Conservation (phyloP, 768 basidiomycete genomes). For the Coprinellus micaceus region DNA sequence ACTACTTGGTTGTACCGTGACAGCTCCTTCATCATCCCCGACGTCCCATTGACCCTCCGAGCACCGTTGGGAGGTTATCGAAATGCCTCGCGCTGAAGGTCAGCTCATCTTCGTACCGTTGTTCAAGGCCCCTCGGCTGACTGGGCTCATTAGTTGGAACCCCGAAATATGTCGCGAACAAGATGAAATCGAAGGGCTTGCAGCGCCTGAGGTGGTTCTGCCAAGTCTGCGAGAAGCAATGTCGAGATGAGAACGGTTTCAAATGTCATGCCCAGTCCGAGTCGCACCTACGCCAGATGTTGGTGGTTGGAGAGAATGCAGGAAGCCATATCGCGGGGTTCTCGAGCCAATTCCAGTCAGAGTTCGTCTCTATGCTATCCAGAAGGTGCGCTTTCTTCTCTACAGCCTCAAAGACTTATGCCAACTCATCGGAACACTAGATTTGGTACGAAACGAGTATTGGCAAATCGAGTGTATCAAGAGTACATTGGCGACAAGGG, state of each 20-base stretch:
- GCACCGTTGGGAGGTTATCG: constrained; percentile 6
- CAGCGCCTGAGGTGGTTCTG: constrained; percentile 98
- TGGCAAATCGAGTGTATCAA: constrained; percentile 94
- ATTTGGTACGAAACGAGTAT: constrained; percentile 92
- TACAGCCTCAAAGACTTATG: no score
- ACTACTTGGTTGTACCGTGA: no score
- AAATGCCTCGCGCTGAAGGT: constrained; percentile 87
- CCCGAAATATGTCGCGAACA: constrained; percentile 87
- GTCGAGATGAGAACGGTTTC: constrained; percentile 98
- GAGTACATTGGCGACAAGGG: constrained; percentile 93
- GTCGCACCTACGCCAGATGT: constrained; percentile 92
- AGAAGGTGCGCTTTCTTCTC: constrained; percentile 52
- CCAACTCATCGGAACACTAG: no score
- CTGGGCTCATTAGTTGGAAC: constrained; percentile 59
- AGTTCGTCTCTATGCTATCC: constrained; percentile 88
- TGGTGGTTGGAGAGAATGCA: constrained; percentile 93
- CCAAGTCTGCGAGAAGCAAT: constrained; percentile 99
- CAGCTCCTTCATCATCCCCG: no score
- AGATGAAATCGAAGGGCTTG: constrained; percentile 96
- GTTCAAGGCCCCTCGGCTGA: background rate
- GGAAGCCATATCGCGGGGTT: constrained; percentile 90
- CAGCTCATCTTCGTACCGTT: constrained; percentile 7
- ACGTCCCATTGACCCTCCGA: no score
- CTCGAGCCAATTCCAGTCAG: constrained; percentile 82
- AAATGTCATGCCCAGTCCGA: constrained; percentile 91